These are phyloP conservation scores for Acacia crassicarpa DNA, from an alignment of 306 rosid species.

Conservation along the genomic window DNA sequence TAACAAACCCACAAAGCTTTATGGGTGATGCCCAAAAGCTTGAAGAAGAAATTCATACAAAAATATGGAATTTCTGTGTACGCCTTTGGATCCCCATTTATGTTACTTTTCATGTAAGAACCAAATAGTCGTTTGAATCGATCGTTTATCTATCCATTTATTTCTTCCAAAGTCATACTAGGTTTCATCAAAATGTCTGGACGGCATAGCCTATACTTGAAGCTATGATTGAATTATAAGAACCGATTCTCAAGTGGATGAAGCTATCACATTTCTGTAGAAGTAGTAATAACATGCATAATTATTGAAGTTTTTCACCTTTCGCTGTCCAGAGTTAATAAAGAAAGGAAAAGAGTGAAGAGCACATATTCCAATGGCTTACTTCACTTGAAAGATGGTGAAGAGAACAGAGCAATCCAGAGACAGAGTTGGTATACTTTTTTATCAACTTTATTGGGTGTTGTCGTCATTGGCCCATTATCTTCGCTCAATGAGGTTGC, in stretches of 20 bases:
- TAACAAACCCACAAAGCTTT: constrained; percentile 40
- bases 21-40: constrained; percentile 29
- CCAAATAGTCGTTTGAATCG: constrained; percentile 34
- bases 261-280: not conserved
- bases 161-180: constrained; percentile 40
- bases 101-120: constrained; percentile 8
- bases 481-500: constrained; percentile 30
- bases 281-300: not conserved
- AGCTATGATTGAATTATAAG: not conserved
- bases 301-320: not conserved
- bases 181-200: constrained; percentile 19
- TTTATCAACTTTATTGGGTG: constrained; percentile 13
- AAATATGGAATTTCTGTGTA: constrained; percentile 43
- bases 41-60: constrained; percentile 33
- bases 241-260: not conserved
- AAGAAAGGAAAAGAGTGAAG: constrained; percentile 18
- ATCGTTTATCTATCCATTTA: constrained; percentile 40
- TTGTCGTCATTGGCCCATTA: constrained; percentile 39
- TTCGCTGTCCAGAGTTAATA: not conserved
- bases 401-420: constrained; percentile 15
- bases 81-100: constrained; percentile 32
- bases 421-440: not conserved
- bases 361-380: constrained; percentile 35
- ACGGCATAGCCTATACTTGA: constrained; percentile 19
- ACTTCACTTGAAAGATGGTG: constrained; percentile 29